Base-by-base conservation (phyloP, 148 eudicot species). In the Amaranthus hypochondriacus region DNA sequence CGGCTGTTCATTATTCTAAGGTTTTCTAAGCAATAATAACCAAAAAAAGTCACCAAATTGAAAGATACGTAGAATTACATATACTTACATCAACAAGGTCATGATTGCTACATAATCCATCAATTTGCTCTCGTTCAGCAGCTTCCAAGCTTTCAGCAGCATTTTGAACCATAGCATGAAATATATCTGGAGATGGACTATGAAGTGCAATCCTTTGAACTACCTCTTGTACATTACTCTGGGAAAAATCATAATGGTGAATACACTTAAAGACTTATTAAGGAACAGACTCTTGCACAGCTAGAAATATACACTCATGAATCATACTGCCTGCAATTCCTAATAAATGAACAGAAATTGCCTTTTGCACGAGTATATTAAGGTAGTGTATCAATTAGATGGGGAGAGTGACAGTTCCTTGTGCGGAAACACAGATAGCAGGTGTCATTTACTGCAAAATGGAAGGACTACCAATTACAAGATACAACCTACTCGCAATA, bases 21-120 rank as follows among this genome's bases (percentile, higher is more conserved):
- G 14, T 47, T 48, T 48, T 43, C 6, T 48, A 3, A 4, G 6
- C 9, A 48, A 14, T 6, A 6, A 66, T n/a, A 9, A 48, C 52
- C 48, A 66, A 66, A 0, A 48, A 48, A n/a, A 66, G 11, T 7
- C 15, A 10, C 62, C 6, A 39, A 15, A 61, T 9, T 15, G 12
- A 48, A 55, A 28, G 47, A 10, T 53, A 10, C 9, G 9, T 5
- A n/a, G 15, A 61, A 52, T 2, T 43, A 62, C 12, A 9, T 52
- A 47, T 55, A 72, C 83, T 76, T 61, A 80, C 84, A 66, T 71
- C 50, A 57, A 74, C 47, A 78, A 82, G 84, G 54, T 60, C 79
- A 69, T 60, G 70, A 57, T 82, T 67, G 73, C 52, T 66, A 71
- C 73, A 53, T 53, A 78, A 61, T 63, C 51, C 81, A 69, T 78